Percentiles rank a stretch among this genome's conserved stretches.
These are phyloP conservation scores for Yamadazyma friedrichii DNA, from an alignment of 1,139 yeast genomes.

Conservation along the genomic window DNA sequence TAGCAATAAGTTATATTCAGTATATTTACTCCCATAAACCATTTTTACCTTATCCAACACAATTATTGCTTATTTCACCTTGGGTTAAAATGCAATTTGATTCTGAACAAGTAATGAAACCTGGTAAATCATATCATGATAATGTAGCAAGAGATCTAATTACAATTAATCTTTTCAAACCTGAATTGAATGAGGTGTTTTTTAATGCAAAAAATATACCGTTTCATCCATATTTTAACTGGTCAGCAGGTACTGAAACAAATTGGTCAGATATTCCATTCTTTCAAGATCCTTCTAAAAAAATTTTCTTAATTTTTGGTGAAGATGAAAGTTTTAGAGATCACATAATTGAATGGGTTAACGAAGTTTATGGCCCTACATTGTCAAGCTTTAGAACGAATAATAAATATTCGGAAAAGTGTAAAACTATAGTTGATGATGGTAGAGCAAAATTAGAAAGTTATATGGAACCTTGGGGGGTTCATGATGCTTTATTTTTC, in stretches of 20 bases:
- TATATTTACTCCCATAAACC: slow-evolving; percentile 20
- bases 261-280: slow-evolving; percentile 38
- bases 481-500: slow-evolving; percentile 39
- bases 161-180: slow-evolving; percentile 12
- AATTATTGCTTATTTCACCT: slow-evolving; percentile 37
- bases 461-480: slow-evolving; percentile 45
- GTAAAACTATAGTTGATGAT: slow-evolving; percentile 14
- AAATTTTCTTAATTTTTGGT: slow-evolving; percentile 35
- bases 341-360: slow-evolving; percentile 37
- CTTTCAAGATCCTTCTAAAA: slow-evolving; percentile 20
- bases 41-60: slow-evolving; percentile 26
- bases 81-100: slow-evolving; percentile 23
- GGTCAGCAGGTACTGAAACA: slow-evolving; percentile 19
- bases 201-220: slow-evolving; percentile 8
- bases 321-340: slow-evolving; percentile 48
- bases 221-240: slow-evolving; percentile 14
- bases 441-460: slow-evolving; percentile 18
- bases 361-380: slow-evolving; percentile 31
- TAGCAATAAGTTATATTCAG: slow-evolving; percentile 30
- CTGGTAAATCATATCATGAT: slow-evolving; percentile 37
- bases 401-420: slow-evolving; percentile 19
- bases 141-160: slow-evolving; percentile 34
- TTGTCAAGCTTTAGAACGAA: slow-evolving; percentile 26
- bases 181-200: slow-evolving; percentile 5
- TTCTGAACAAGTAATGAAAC: slow-evolving; percentile 17